These are phyloP conservation scores for Botrytis fragariae DNA, from an alignment of 2,329 filamentous ascomycete species.

Conservation along the genomic window DNA sequence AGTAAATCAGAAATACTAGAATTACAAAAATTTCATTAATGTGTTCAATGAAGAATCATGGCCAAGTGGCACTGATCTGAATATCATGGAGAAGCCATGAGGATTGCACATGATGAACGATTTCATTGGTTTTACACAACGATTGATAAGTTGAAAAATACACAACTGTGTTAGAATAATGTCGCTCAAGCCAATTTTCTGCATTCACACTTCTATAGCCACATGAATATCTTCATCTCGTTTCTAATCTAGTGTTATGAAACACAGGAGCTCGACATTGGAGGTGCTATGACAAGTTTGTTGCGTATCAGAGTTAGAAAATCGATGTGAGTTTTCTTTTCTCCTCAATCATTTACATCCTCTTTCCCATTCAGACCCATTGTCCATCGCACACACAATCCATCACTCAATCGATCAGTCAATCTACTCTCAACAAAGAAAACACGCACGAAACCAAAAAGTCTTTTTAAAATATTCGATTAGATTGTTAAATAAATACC, in stretches of 20 bases:
- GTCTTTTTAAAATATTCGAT: too few relatives aligned
- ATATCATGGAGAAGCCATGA: not conserved
- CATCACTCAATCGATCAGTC: not conserved
- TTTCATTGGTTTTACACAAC: not conserved
- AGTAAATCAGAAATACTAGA: not conserved
- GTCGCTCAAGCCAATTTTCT: not conserved
- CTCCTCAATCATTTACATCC: not conserved
- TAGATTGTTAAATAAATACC: slow-evolving; percentile 4
- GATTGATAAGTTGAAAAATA: not conserved
- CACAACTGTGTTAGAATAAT: not conserved
- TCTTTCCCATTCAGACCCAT: not conserved
- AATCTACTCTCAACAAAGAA: not conserved
- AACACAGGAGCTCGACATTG: not conserved
- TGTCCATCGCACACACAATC: not conserved
- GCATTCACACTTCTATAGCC: not conserved
- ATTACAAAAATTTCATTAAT: not conserved
- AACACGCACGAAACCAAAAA: not conserved
- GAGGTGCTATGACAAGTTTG: not conserved
- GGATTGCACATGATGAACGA: not conserved
- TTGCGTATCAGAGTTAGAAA: not conserved
- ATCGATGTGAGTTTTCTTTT: not conserved
- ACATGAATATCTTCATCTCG: not conserved
- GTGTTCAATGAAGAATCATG: not conserved
- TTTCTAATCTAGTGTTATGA: not conserved
- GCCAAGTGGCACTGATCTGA: not conserved